A percentile compares a stretch with the other conserved stretches of the same genome.
Conservation (phyloP, 2,329 filamentous ascomycete species). For the Cladorrhinum sp. region DNA sequence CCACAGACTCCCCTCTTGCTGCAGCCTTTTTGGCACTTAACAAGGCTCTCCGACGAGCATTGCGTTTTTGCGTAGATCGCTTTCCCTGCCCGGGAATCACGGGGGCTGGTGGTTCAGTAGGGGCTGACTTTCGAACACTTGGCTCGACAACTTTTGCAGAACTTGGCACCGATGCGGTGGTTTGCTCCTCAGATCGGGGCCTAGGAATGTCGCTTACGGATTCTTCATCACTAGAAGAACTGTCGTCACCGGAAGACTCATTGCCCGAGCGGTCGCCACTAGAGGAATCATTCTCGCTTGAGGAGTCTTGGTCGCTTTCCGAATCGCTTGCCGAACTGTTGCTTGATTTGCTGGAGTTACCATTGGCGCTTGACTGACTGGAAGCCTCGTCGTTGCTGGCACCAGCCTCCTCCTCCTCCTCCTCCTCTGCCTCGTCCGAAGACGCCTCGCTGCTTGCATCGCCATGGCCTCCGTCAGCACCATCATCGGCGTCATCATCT, state of each 20-base stretch:
- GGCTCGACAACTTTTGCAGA: neutral
- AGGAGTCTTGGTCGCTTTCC: neutral
- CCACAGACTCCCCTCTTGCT: neutral
- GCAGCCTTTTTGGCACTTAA: constrained; percentile 20
- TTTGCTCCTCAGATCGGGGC: neutral
- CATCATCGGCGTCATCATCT: neutral
- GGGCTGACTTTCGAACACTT: too few species aligned
- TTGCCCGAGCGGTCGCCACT: constrained; percentile 18
- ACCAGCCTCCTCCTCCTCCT: too few species aligned
- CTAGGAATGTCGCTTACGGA: neutral
- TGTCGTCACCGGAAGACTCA: neutral
- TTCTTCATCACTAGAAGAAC: neutral
- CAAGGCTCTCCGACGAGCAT: constrained; percentile 44
- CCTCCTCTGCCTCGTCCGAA: neutral
- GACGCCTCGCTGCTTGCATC: constrained; percentile 19
- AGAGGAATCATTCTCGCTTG: constrained; percentile 12
- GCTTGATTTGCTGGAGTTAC: neutral
- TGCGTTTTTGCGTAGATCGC: constrained; percentile 48
- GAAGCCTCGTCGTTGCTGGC: neutral
- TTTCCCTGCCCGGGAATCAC: constrained; percentile 33
- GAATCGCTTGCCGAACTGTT: constrained; percentile 1
- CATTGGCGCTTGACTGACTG: neutral
- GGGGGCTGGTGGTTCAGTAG: neutral
- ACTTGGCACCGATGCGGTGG: neutral
- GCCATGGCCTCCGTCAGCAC: constrained; percentile 9